These are phyloP conservation scores for Alternaria consortialis DNA, from an alignment of 2,329 filamentous ascomycete genomes.

Conservation along the genomic window DNA sequence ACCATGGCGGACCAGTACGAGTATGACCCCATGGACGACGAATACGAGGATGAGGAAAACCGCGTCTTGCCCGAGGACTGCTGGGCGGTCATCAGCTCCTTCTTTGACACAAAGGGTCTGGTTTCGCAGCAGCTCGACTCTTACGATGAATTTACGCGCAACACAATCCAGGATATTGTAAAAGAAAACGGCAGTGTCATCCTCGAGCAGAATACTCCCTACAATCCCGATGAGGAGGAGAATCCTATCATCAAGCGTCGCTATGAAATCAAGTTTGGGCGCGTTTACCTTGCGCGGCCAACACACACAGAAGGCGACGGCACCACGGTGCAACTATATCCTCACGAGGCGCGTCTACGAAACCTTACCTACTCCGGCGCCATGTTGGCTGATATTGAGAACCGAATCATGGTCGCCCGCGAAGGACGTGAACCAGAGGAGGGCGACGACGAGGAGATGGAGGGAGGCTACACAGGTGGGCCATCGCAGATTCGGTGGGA, in stretches of 20 bases:
- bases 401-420: conserved; percentile 82
- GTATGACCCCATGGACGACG: conserved; percentile 53
- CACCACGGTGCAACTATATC: conserved; percentile 82
- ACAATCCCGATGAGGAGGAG: conserved; percentile 73
- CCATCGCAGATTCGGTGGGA: conserved; percentile 56
- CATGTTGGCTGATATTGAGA: conserved; percentile 87
- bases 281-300: conserved; percentile 86
- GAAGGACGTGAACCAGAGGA: conserved; percentile 74
- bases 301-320: conserved; percentile 94
- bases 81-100: conserved; percentile 96
- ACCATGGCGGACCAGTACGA: conserved; percentile 58
- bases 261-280: conserved; percentile 95
- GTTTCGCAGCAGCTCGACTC: conserved; percentile 98
- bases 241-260: conserved; percentile 81
- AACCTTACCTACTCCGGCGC: conserved; percentile 96
- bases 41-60: conserved; percentile 69
- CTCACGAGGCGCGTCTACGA: conserved; percentile 93
- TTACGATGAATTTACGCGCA: conserved; percentile 95
- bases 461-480: conserved; percentile 43
- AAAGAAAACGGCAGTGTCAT: conserved; percentile 90
- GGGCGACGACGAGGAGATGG: conserved; percentile 65
- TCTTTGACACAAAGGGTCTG: conserved; percentile 94
- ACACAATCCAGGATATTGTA: conserved; percentile 93
- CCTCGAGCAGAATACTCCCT: conserved; percentile 90
- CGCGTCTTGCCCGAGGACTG: conserved; percentile 92